Base-by-base conservation (phyloP, 768 basidiomycete species). In the Mycena indigotica region DNA sequence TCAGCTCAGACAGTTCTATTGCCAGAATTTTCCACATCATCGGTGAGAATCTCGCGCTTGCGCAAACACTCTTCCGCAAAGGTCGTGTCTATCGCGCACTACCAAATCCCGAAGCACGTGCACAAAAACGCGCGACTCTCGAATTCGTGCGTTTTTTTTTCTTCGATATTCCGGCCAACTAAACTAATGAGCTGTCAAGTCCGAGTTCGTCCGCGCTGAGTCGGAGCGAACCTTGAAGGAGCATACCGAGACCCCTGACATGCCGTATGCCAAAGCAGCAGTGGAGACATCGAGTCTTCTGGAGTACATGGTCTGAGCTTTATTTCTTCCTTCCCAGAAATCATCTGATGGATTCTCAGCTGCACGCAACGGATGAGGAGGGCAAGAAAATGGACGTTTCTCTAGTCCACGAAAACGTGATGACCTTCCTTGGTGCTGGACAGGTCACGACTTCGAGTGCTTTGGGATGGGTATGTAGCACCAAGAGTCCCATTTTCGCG, bases 361-460 rank as follows among this genome's bases (percentile, higher is more conserved):
- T 62, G 1, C 56, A 57, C 28, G 60, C 60, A 0, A 62, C 60
- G 23, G 60, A 62, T 48, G 60, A 62, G 23, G 49, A 62, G 12
- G 60, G 60, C 0, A 50, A 32, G 30, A 57, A 62, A 24, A 62
- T 62, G 60, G 56, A 62, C 12, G 49, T 57, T 2, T 38, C 53
- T 4, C 52, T 57, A 23, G 60, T 62, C 0, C 56, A 57, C n/a
- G 16, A 55, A 26, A 62, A 62, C 23, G 41, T 57, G 2, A 13
- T 62, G 1, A 62, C 60, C 1, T 62, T 62, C 56, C 53, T 62
- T 5, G 46, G 49, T 1, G 60, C 60, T 2, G 60, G 60, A 6
- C 60, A 62, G n/a, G 60, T 62, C 3, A 62, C 60, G 2, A 57
- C 56, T 13, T 62, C 60, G 4, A 57, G 56, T 23, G 60, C 56